Evolutionary conservation across 2,329 filamentous ascomycete genomes (phyloP).

Genomic region (Stylonectria norvegica): DNA sequence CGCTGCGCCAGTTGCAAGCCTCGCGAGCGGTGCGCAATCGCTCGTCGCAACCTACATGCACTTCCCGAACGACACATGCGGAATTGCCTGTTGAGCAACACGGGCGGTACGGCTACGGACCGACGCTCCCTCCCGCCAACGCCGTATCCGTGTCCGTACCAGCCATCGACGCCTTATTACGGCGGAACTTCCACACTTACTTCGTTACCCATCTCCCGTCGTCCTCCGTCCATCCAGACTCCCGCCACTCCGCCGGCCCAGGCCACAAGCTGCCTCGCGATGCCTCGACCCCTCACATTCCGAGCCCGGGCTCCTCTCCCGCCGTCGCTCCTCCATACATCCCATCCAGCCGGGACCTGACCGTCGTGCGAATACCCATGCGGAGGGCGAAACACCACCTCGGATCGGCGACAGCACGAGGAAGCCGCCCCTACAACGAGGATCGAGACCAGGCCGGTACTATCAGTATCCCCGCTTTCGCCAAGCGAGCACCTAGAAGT

Average conservation of each 20-base stretch:
- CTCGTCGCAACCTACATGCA: not conserved
- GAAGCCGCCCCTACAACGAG: constrained; percentile 85
- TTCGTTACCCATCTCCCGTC: constrained; percentile 95
- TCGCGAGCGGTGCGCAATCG: not conserved
- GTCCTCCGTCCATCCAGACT: constrained; percentile 87
- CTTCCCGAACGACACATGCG: constrained; percentile 5
- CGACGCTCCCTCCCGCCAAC: constrained; percentile 5
- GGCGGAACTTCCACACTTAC: constrained; percentile 81
- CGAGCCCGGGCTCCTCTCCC: constrained; percentile 51
- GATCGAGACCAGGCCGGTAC: constrained; percentile 93
- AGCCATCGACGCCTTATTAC: constrained; percentile 17
- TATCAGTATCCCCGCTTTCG: constrained; percentile 89
- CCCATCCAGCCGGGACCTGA: constrained; percentile 66
- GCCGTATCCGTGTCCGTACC: constrained; percentile 4
- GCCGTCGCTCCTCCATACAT: constrained; percentile 59
- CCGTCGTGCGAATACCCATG: constrained; percentile 90
- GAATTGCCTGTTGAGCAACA: constrained; percentile 10
- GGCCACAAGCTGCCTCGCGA: constrained; percentile 85
- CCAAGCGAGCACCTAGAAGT: constrained; percentile 72
- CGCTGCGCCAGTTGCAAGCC: constrained; percentile 5
- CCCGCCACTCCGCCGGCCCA: constrained; percentile 57
- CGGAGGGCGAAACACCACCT: constrained; percentile 96
- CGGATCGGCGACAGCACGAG: constrained; percentile 73
- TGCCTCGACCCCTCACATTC: constrained; percentile 75
- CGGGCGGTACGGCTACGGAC: constrained; percentile 11